A percentile compares a stretch with the other conserved stretches of the same genome.
These are phyloP conservation scores for Amaranthus palmeri DNA, from an alignment of 148 eudicot genomes.

Conservation along the genomic window DNA sequence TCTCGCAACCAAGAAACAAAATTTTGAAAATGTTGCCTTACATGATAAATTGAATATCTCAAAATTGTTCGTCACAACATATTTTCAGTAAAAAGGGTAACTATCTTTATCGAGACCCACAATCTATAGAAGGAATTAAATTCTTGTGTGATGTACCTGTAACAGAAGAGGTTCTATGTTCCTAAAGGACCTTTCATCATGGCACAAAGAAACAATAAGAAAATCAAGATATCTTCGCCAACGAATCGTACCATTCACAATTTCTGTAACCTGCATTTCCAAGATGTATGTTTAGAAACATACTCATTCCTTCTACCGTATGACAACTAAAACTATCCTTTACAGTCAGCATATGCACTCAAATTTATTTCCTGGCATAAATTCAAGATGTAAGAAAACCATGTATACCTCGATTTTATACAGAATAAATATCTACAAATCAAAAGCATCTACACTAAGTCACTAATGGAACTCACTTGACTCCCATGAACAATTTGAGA, in stretches of 20 bases:
- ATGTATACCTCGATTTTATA: neutral
- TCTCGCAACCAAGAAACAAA: too few species aligned
- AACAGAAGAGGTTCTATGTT: conserved; percentile 89
- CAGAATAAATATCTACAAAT: conserved; percentile 9
- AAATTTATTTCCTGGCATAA: neutral
- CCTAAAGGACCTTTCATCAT: conserved; percentile 53
- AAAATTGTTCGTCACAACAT: neutral
- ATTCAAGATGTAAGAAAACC: neutral
- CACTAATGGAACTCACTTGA: neutral
- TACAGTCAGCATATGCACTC: neutral
- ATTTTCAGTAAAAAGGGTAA: too few species aligned
- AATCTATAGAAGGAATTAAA: neutral
- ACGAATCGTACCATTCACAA: conserved; percentile 91
- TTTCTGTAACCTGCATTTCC: conserved; percentile 66
- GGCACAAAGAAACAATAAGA: conserved; percentile 71
- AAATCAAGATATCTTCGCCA: conserved; percentile 96
- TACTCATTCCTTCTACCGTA: neutral
- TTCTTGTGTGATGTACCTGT: conserved; percentile 47
- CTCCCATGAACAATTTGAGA: neutral
- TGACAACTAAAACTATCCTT: neutral
- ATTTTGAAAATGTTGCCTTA: neutral
- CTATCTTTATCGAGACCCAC: neutral
- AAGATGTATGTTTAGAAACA: conserved; percentile 1
- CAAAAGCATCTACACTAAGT: neutral
- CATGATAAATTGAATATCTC: neutral